Conservation (phyloP, 2,329 filamentous ascomycete species). For the Capronia coronata region DNA sequence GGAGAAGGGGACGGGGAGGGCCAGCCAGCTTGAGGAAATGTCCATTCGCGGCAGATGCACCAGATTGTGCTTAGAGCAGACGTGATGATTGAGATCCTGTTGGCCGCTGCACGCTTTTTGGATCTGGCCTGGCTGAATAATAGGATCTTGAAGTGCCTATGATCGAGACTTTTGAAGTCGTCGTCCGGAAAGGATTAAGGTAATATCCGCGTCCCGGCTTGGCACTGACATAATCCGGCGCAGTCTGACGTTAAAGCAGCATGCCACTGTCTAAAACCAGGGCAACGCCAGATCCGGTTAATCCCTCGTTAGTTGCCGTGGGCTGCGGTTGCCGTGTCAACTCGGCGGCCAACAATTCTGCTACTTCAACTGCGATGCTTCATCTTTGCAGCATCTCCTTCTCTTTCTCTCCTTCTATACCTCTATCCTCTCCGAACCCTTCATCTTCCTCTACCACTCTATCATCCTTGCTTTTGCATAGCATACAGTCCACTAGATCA, state of each 20-base stretch:
- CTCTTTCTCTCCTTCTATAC: conserved; percentile 27
- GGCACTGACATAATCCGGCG: conserved; percentile 13
- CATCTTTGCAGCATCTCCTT: conserved; percentile 22
- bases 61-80: not conserved
- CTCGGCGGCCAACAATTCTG: conserved; percentile 2
- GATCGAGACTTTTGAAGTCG: conserved; percentile 1
- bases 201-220: not conserved
- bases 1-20: not conserved
- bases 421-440: conserved; percentile 28
- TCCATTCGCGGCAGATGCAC: not conserved
- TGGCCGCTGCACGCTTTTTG: not conserved
- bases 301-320: not conserved
- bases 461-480: conserved; percentile 32
- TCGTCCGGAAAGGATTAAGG: not conserved
- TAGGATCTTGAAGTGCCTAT: not conserved
- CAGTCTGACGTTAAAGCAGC: too few relatives aligned
- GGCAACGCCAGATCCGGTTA: not conserved
- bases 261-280: not conserved
- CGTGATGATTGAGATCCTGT: not conserved
- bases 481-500: conserved; percentile 36
- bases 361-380: conserved; percentile 7
- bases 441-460: conserved; percentile 32
- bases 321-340: conserved; percentile 13
- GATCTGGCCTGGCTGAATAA: too few relatives aligned
- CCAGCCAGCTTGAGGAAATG: not conserved